These are phyloP conservation scores for Aspergillus ibericus DNA, from an alignment of 2,329 filamentous ascomycete genomes.

Conservation along the genomic window DNA sequence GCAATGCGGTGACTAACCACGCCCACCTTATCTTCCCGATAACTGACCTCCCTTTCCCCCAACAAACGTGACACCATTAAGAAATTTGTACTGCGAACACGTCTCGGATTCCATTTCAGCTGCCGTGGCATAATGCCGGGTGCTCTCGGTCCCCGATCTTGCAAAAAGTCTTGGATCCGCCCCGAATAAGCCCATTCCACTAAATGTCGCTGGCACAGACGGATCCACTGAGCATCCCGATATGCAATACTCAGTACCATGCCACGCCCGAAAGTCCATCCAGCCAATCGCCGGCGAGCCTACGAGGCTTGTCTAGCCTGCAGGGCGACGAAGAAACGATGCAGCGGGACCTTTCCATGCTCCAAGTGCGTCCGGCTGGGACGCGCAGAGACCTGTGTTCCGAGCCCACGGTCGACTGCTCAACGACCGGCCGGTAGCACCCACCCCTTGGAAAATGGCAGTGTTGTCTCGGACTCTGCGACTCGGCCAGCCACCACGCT, in stretches of 20 bases:
- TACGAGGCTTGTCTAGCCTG: conserved; percentile 52
- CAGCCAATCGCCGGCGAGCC: conserved; percentile 51
- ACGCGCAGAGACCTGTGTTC: conserved; percentile 40
- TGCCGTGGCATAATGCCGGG: background rate
- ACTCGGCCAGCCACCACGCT: background rate
- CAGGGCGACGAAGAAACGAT: conserved; percentile 53
- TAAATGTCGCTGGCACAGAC: background rate
- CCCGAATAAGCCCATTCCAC: background rate
- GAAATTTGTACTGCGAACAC: background rate
- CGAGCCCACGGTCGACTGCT: conserved; percentile 10
- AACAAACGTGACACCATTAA: too few species aligned
- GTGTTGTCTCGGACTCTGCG: background rate
- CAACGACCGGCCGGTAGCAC: background rate
- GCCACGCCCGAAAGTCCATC: conserved; percentile 55
- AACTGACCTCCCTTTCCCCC: too few species aligned
- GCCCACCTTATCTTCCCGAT: too few species aligned
- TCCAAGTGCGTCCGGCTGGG: conserved; percentile 49
- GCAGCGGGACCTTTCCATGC: conserved; percentile 52
- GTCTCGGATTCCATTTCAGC: background rate
- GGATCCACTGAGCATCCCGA: background rate
- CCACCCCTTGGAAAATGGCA: background rate
- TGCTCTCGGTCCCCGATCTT: background rate
- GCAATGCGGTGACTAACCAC: too few species aligned
- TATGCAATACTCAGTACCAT: conserved; percentile 32
- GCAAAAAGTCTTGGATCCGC: background rate